These are phyloP conservation scores for Tulasnella sp. DNA, from an alignment of 768 basidiomycete genomes.

Conservation along the genomic window DNA sequence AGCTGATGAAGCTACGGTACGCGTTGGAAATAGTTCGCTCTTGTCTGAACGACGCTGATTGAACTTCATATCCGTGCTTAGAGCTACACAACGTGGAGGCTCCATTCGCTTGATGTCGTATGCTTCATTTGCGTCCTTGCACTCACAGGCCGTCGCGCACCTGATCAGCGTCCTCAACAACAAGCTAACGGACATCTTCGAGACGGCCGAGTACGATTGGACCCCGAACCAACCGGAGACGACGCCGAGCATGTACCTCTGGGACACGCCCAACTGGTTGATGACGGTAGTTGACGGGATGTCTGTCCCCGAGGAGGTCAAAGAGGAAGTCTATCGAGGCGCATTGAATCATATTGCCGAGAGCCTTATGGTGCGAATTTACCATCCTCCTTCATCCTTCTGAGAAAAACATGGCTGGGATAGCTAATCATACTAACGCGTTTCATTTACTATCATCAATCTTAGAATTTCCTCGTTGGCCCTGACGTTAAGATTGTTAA, in stretches of 20 bases:
- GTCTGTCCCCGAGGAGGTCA: slow-evolving; percentile 70
- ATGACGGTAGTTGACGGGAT: slow-evolving; percentile 90
- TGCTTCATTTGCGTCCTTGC: slow-evolving; percentile 55
- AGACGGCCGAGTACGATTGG: slow-evolving; percentile 92
- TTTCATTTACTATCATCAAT: not conserved
- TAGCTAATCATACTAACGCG: too few relatives aligned
- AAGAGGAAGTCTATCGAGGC: slow-evolving; percentile 79
- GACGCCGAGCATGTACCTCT: slow-evolving; percentile 85
- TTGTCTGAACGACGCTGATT: not conserved
- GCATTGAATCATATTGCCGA: slow-evolving; percentile 83
- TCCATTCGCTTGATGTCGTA: slow-evolving; percentile 50
- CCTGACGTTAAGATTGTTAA: slow-evolving; percentile 69
- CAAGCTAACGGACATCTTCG: slow-evolving; percentile 94
- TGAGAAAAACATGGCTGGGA: too few relatives aligned
- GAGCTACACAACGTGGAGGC: slow-evolving; percentile 75
- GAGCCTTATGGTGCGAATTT: slow-evolving; percentile 63
- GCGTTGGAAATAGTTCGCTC: slow-evolving; percentile 17
- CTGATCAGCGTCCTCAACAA: slow-evolving; percentile 75
- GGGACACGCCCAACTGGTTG: slow-evolving; percentile 92
- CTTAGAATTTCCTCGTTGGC: slow-evolving; percentile 66
- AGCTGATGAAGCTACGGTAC: slow-evolving; percentile 71
- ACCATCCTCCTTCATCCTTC: not conserved
- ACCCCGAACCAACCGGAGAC: slow-evolving; percentile 41
- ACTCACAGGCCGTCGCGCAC: slow-evolving; percentile 57
- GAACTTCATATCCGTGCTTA: slow-evolving; percentile 25